A percentile compares a stretch with the other conserved stretches of the same genome.
Conservation (phyloP, 2,329 filamentous ascomycete species). For the Lachnum nothofagi region DNA sequence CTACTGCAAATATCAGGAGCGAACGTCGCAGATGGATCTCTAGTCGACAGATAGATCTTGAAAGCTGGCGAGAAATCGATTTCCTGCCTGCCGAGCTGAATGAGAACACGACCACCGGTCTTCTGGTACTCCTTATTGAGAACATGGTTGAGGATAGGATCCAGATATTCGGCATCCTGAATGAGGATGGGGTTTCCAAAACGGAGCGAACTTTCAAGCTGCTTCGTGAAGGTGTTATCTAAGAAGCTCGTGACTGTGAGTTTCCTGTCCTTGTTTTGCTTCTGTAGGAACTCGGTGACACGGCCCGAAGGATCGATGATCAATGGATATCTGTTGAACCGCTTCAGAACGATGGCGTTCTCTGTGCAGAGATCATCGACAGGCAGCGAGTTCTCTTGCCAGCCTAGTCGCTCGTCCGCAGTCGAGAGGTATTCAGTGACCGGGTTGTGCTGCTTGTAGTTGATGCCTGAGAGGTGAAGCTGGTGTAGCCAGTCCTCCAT, state of each 20-base stretch:
- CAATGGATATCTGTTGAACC: slow-evolving; percentile 96
- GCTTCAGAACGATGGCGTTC: slow-evolving; percentile 93
- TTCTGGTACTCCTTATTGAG: slow-evolving; percentile 99
- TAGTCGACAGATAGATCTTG: slow-evolving; percentile 88
- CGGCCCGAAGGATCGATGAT: slow-evolving; percentile 97
- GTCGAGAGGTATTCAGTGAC: slow-evolving; percentile 95
- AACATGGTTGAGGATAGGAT: slow-evolving; percentile 95
- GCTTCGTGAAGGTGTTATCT: slow-evolving; percentile 96
- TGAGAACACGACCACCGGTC: slow-evolving; percentile 94
- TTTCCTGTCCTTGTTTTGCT: slow-evolving; percentile 86
- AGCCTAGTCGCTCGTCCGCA: slow-evolving; percentile 87
- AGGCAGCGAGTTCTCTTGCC: slow-evolving; percentile 90
- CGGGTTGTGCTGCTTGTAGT: slow-evolving; percentile 88
- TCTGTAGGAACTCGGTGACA: slow-evolving; percentile 90
- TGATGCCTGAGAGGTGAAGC: slow-evolving; percentile 84
- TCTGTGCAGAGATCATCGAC: slow-evolving; percentile 98
- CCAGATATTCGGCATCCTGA: slow-evolving; percentile 93
- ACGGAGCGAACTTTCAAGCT: slow-evolving; percentile 90
- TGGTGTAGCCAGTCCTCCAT: slow-evolving; percentile 96
- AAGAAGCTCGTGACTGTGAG: slow-evolving; percentile 97
- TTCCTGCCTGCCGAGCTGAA: slow-evolving; percentile 96
- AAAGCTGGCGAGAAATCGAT: slow-evolving; percentile 98
- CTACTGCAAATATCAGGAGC: slow-evolving; percentile 95
- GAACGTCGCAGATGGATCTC: slow-evolving; percentile 93
- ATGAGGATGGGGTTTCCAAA: slow-evolving; percentile 99